phyloP scores from a whole-genome alignment of 2,329 filamentous ascomycete genomes.

The Diaporthe vaccinii region DNA sequence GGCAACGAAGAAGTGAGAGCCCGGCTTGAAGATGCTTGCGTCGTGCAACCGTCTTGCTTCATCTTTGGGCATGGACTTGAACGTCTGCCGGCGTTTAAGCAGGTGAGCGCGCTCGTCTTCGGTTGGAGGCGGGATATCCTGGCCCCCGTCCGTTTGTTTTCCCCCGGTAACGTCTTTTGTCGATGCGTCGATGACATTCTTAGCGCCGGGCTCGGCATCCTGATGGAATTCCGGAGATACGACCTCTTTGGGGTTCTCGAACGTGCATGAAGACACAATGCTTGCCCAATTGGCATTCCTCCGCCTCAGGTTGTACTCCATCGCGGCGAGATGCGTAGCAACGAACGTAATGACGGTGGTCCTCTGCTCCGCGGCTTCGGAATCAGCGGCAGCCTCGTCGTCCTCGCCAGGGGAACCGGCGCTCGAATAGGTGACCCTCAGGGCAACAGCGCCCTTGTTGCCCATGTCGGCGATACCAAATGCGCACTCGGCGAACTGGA shows the following conservation, averaged over 20 bases:
- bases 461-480: conserved; percentile 91
- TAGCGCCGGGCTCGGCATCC: conserved; percentile 27
- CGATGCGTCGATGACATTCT: conserved; percentile 38
- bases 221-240: conserved; percentile 33
- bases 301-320: conserved; percentile 81
- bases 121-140: conserved; percentile 38
- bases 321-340: conserved; percentile 87
- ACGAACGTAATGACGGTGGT: conserved; percentile 84
- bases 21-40: conserved; percentile 80
- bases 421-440: conserved; percentile 74
- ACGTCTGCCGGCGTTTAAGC: conserved; percentile 24
- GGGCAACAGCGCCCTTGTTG: conserved; percentile 92
- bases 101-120: conserved; percentile 47
- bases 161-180: background rate
- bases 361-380: conserved; percentile 42
- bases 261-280: conserved; percentile 67
- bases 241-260: conserved; percentile 38
- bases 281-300: conserved; percentile 91
- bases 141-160: conserved; percentile 40
- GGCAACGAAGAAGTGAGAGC: conserved; percentile 84
- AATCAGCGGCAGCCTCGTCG: conserved; percentile 39
- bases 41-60: conserved; percentile 58
- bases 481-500: conserved; percentile 86
- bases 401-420: conserved; percentile 52
- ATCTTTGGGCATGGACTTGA: conserved; percentile 51